Evolutionary conservation across 208 protist genomes (phyloP).

Genomic region (Porcisia hertigi): DNA sequence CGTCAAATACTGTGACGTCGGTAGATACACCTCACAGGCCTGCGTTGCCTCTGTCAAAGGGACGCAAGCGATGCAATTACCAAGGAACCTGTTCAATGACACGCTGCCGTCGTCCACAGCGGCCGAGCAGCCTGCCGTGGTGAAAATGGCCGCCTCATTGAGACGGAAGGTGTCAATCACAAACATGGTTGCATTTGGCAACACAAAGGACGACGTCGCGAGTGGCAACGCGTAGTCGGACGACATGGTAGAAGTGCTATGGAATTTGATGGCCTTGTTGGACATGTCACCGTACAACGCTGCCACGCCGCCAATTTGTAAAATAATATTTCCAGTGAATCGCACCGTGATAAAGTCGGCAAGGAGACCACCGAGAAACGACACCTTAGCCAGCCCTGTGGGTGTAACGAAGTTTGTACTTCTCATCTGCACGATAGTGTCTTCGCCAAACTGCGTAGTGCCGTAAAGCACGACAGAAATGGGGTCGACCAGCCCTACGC

Average conservation of each 20-base stretch:
- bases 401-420: constrained; percentile 50
- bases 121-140: background rate
- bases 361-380: constrained; percentile 44
- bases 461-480: constrained; percentile 56
- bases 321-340: constrained; percentile 56
- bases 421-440: constrained; percentile 39
- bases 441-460: constrained; percentile 46
- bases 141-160: background rate
- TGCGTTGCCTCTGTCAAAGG: background rate
- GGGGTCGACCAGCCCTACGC: constrained; percentile 14
- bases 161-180: constrained; percentile 36
- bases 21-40: constrained; percentile 33
- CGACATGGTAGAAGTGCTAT: background rate
- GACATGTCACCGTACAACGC: constrained; percentile 51
- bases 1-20: constrained; percentile 41
- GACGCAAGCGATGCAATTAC: too few relatives aligned
- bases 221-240: constrained; percentile 14
- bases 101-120: background rate
- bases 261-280: constrained; percentile 18
- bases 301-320: constrained; percentile 37
- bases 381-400: constrained; percentile 49
- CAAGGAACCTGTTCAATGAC: background rate
- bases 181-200: constrained; percentile 40
- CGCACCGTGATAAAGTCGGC: constrained; percentile 34
- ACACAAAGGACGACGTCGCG: constrained; percentile 34